Evolutionary conservation across 2,329 filamentous ascomycete genomes (phyloP), one percentile per base, ranked within the genome.

Genomic region (Penicillium thymicola): DNA sequence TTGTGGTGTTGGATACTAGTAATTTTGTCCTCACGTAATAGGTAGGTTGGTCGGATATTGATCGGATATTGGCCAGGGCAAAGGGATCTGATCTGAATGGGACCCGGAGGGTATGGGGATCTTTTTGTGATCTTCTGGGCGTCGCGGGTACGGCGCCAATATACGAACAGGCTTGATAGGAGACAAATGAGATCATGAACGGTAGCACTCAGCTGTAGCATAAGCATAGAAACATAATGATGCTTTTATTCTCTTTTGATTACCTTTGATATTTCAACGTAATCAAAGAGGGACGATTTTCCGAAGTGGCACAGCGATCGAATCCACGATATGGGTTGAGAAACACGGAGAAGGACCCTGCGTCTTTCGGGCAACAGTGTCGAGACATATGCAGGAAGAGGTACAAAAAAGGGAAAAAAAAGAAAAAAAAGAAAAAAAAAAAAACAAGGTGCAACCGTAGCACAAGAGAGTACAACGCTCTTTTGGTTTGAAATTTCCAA

Each of bases 271-370:
- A 0, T 9, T 41, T 28, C 21, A 27, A 49, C 11, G 28, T 32
- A 38, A 28, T 51, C 23, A 48, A 45, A 41, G 21, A 44, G n/a
- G 37, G 16, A n/a, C 34, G 61, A 62, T 58, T 58, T 62, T 60
- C 62, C 59, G 59, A 60, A 53, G 61, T 66, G 41, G 38, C 27
- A 66, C 64, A 53, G 47, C 56, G 62, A 65, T 62, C 58, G 62
- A 57, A 49, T 54, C 41, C 53, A 53, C 54, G 43, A 48, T 54
- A 58, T 59, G 55, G 54, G 56, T 54, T 59, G 61, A 61, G 57
- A 27, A 53, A 60, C 44, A 60, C 51, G 53, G 60, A 59, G 25
- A 51, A 55, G 41, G 59, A 62, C 58, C 62, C 62, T 65, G 59
- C 62, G 59, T 60, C 53, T 40, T 55, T 52, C 51, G 52, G 51